A percentile compares a stretch with the other conserved stretches of the same genome.
phyloP scores from a whole-genome alignment of 345 rosid species.

The Citrus maxima region DNA sequence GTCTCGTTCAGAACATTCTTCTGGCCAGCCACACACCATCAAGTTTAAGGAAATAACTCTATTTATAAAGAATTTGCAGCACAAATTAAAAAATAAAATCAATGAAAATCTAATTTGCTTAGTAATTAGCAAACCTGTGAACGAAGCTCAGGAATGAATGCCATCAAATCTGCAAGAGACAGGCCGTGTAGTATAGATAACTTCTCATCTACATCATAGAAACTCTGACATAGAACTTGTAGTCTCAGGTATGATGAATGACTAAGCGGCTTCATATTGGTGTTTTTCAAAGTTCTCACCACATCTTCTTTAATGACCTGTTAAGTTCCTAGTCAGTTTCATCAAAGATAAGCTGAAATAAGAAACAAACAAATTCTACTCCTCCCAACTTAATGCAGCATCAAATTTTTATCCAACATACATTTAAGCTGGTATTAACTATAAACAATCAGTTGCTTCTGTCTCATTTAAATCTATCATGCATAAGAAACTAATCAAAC shows the following conservation, averaged over 20 bases:
- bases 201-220: conserved; percentile 89
- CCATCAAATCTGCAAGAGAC: conserved; percentile 66
- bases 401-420: neutral
- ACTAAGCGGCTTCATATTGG: conserved; percentile 84
- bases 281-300: conserved; percentile 74
- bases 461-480: neutral
- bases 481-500: neutral
- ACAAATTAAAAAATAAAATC: neutral
- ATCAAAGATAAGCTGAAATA: conserved; percentile 5
- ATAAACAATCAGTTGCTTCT: neutral
- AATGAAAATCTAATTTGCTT: neutral
- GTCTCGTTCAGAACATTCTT: neutral
- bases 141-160: conserved; percentile 72
- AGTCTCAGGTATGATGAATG: conserved; percentile 89
- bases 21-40: neutral
- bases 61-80: neutral
- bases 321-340: conserved; percentile 16
- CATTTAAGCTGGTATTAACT: neutral
- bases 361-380: neutral
- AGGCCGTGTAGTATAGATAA: conserved; percentile 52
- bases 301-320: conserved; percentile 89
- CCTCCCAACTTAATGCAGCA: neutral
- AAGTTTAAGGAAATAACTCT: neutral
- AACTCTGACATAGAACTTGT: conserved; percentile 75
- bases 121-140: conserved; percentile 64